These are phyloP conservation scores for Trypanosoma avium DNA, from an alignment of 208 protist species.

Conservation along the genomic window DNA sequence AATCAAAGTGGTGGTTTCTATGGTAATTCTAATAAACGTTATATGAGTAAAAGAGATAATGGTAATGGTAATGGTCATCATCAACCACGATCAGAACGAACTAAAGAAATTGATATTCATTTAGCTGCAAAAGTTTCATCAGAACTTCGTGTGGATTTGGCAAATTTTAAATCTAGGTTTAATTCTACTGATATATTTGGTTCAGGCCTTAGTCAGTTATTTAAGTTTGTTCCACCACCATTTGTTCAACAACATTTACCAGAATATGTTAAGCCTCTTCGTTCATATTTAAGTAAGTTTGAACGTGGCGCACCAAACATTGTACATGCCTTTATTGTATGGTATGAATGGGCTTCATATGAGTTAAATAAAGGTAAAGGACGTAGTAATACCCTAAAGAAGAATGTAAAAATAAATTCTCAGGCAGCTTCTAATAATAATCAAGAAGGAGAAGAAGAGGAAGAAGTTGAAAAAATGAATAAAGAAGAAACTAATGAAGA, in stretches of 20 bases:
- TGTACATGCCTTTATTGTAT: constrained; percentile 64
- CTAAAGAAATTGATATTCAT: constrained; percentile 74
- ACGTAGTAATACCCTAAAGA: constrained; percentile 9
- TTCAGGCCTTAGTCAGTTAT: constrained; percentile 56
- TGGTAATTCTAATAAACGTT: not conserved
- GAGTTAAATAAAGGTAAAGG: constrained; percentile 60
- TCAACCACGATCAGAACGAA: constrained; percentile 39
- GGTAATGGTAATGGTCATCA: not conserved
- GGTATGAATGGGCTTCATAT: constrained; percentile 86
- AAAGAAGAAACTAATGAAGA: not conserved
- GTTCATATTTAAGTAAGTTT: constrained; percentile 78
- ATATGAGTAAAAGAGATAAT: not conserved
- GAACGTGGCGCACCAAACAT: constrained; percentile 46
- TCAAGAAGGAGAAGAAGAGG: constrained; percentile 8
- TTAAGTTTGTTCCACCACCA: constrained; percentile 69
- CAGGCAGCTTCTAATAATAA: not conserved
- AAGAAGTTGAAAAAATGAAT: constrained; percentile 1
- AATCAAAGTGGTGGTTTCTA: not conserved
- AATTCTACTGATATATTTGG: constrained; percentile 47
- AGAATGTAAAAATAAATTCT: constrained; percentile 1
- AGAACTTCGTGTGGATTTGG: constrained; percentile 67
- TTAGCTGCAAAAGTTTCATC: constrained; percentile 73
- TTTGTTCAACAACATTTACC: constrained; percentile 84
- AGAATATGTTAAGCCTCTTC: constrained; percentile 51
- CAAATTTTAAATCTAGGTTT: constrained; percentile 54